These are phyloP conservation scores for Hypoxylon sp. DNA, from an alignment of 2,329 filamentous ascomycete species.

Conservation along the genomic window DNA sequence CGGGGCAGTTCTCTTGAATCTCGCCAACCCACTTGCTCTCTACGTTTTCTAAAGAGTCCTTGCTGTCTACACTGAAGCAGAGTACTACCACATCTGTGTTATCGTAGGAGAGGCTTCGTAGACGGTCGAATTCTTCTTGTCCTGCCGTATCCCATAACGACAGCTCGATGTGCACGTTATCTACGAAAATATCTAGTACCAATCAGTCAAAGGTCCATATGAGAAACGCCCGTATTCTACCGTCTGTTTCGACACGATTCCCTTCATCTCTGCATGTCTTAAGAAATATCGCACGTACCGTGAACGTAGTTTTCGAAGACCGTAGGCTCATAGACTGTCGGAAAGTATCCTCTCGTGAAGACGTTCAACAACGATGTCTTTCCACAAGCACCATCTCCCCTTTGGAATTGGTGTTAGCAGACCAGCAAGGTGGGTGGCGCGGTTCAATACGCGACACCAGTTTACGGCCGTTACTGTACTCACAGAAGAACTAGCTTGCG, in stretches of 20 bases:
- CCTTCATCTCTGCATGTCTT: background rate
- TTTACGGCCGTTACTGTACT: conserved; percentile 56
- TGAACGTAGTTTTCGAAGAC: conserved; percentile 99
- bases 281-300: conserved; percentile 66
- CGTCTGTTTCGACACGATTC: background rate
- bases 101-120: conserved; percentile 94
- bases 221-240: background rate
- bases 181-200: conserved; percentile 90
- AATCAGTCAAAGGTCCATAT: conserved; percentile 20
- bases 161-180: conserved; percentile 95
- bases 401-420: conserved; percentile 55
- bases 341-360: conserved; percentile 99
- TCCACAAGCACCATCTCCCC: conserved; percentile 94
- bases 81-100: conserved; percentile 99
- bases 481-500: conserved; percentile 96
- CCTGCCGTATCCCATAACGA: conserved; percentile 98
- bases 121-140: conserved; percentile 97
- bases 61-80: conserved; percentile 97
- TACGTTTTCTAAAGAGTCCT: conserved; percentile 97
- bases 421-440: conserved; percentile 10
- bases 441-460: conserved; percentile 28
- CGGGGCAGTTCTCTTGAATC: conserved; percentile 97
- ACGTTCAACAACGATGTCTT: conserved; percentile 98
- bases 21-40: conserved; percentile 99
- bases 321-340: conserved; percentile 97